Base-by-base conservation (phyloP, 108 stramenopile species). In the Cyclostephanos invisitatus region DNA sequence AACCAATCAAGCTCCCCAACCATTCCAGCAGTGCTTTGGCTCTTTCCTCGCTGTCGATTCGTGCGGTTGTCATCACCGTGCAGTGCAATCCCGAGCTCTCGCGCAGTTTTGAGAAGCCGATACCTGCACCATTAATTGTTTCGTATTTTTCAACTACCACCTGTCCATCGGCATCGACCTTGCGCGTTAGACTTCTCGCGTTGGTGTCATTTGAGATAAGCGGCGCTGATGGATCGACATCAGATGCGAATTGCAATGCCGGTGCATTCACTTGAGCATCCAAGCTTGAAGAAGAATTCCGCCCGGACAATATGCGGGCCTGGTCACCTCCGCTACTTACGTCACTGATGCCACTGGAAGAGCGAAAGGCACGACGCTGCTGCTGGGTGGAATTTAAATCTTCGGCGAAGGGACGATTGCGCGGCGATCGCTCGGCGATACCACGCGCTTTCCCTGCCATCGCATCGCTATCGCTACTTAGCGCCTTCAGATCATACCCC, bases 81-180 rank as follows among this genome's bases (percentile, higher is more conserved):
- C 89, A 90, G 54, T 90, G 92, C 78, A 96, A 72, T n/a, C 92
- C 94, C 11, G 78, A 65, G 28, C 75, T 68, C 56, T 70, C 59
- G 18, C 91, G 90, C 17, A 95, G 70, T 24, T 85, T 72, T 29
- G 75, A 62, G 70, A 83, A 94, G 32, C 94, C 94, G 46, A 79
- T 75, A 58, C 90, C 78, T 4, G 91, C 91, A 22, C 78, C 67
- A n/a, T 77, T 56, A n/a, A 91, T 47, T 5, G 84, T 82, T 27
- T 73, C 62, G 62, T 81, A 95, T 11, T 42, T 65, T 29, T 86
- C 87, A 22, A 92, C 90, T 10, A 78, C 58, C 32, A 95, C 91
- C 74, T 92, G 91, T 15, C 94, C 94, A 67, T 95, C 90, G 28
- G 87, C 64, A 66, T 95, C 91, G 9, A 95, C 94, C 55, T 85